phyloP scores from a whole-genome alignment of 148 eudicot genomes.

The Persicaria tinctoria region DNA sequence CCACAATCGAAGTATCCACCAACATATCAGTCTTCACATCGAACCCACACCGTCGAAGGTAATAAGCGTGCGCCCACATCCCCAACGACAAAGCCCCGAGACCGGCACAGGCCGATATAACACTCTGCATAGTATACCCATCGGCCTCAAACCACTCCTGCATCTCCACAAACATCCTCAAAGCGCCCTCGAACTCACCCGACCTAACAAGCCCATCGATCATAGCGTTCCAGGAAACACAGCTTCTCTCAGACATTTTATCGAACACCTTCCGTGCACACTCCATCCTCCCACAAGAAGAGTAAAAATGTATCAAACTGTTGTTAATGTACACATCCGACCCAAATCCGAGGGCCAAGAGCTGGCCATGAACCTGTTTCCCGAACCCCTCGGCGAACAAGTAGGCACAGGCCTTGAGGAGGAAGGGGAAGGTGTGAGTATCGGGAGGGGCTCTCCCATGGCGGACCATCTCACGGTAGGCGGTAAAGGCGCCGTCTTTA shows the following conservation, averaged over 20 bases:
- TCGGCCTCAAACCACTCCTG: slow-evolving; percentile 48
- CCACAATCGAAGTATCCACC: slow-evolving; percentile 49
- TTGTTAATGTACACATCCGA: slow-evolving; percentile 50
- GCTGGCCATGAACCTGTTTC: slow-evolving; percentile 42
- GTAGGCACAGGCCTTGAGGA: slow-evolving; percentile 70
- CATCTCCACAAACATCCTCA: slow-evolving; percentile 46
- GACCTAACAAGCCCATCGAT: slow-evolving; percentile 48
- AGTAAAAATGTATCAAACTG: slow-evolving; percentile 59
- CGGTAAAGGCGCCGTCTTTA: slow-evolving; percentile 30
- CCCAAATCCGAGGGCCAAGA: slow-evolving; percentile 48
- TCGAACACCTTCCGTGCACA: slow-evolving; percentile 53
- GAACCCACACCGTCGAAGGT: slow-evolving; percentile 27
- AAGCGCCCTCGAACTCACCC: slow-evolving; percentile 54
- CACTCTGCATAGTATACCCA: slow-evolving; percentile 60
- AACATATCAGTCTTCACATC: slow-evolving; percentile 25
- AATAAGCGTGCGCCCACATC: slow-evolving; percentile 70
- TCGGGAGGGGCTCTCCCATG: slow-evolving; percentile 37
- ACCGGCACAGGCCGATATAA: slow-evolving; percentile 57
- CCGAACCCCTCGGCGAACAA: slow-evolving; percentile 40
- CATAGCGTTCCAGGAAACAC: slow-evolving; percentile 68
- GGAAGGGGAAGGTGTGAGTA: slow-evolving; percentile 63
- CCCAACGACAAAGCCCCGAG: slow-evolving; percentile 57
- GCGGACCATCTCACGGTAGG: slow-evolving; percentile 35
- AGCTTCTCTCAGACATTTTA: slow-evolving; percentile 58
- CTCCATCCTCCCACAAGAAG: slow-evolving; percentile 46